These are phyloP conservation scores for Collybia nuda DNA, from an alignment of 768 basidiomycete species.

Conservation along the genomic window DNA sequence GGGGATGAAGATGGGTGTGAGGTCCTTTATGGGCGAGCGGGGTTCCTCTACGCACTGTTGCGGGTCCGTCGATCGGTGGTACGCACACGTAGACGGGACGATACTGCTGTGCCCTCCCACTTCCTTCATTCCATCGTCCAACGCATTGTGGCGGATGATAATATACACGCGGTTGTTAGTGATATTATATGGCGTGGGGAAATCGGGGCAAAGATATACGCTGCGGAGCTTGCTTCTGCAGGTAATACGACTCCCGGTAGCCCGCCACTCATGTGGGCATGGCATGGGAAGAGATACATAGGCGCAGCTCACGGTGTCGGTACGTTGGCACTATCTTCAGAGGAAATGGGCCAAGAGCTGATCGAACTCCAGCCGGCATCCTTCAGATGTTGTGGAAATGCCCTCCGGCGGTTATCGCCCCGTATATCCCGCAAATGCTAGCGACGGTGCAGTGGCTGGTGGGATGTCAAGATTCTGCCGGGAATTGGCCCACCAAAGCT, in stretches of 20 bases:
- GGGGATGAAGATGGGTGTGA: conserved; percentile 43
- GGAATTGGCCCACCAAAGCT: conserved; percentile 57
- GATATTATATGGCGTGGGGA: conserved; percentile 47
- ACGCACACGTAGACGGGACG: not conserved
- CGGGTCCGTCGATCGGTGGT: conserved; percentile 32
- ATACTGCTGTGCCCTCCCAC: not conserved
- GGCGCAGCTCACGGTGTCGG: conserved; percentile 56
- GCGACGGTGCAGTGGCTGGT: conserved; percentile 53
- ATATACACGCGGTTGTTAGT: conserved; percentile 34
- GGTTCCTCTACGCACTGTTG: conserved; percentile 52
- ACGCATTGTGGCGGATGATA: conserved; percentile 32
- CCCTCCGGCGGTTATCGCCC: conserved; percentile 32
- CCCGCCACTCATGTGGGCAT: conserved; percentile 58
- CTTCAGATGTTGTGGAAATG: conserved; percentile 48
- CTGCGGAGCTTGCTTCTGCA: conserved; percentile 7
- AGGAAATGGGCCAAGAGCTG: not conserved
- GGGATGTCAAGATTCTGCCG: conserved; percentile 39
- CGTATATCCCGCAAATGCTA: conserved; percentile 39
- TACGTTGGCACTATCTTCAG: not conserved
- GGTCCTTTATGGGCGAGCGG: conserved; percentile 59
- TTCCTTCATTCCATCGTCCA: conserved; percentile 12
- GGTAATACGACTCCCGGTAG: no score
- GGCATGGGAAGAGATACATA: conserved; percentile 56
- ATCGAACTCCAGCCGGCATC: conserved; percentile 43
- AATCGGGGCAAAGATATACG: conserved; percentile 34